These are phyloP conservation scores for Croton laevigatus DNA, from an alignment of 441 rosid species.

Conservation along the genomic window DNA sequence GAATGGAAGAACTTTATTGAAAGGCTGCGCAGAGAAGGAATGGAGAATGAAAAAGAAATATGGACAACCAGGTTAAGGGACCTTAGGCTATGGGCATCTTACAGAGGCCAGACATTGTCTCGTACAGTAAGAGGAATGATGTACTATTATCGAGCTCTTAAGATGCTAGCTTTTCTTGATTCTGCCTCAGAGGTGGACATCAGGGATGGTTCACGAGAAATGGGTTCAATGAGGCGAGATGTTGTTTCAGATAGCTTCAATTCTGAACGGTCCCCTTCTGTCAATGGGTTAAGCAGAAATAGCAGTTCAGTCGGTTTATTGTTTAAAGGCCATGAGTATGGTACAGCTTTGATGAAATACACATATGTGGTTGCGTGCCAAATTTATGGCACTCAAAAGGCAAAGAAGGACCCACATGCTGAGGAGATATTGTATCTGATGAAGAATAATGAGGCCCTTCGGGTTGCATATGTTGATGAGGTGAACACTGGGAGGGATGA, in stretches of 20 bases:
- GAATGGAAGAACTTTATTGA: slow-evolving; percentile 88
- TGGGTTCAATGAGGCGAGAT: slow-evolving; percentile 53
- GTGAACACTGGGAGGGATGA: slow-evolving; percentile 48
- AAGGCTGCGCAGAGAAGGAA: slow-evolving; percentile 85
- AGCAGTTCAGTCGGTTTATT: slow-evolving; percentile 47
- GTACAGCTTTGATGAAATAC: slow-evolving; percentile 76
- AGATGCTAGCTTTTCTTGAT: slow-evolving; percentile 86
- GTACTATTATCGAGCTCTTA: slow-evolving; percentile 83
- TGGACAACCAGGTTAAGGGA: slow-evolving; percentile 67
- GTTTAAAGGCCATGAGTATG: slow-evolving; percentile 74
- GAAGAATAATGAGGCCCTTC: slow-evolving; percentile 78
- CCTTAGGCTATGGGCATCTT: slow-evolving; percentile 93
- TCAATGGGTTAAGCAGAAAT: slow-evolving; percentile 44
- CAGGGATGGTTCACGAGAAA: slow-evolving; percentile 52
- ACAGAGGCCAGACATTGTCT: slow-evolving; percentile 84
- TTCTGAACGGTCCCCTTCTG: slow-evolving; percentile 45
- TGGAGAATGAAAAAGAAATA: slow-evolving; percentile 57
- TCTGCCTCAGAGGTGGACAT: slow-evolving; percentile 82
- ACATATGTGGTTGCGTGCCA: slow-evolving; percentile 89
- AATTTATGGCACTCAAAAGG: slow-evolving; percentile 75
- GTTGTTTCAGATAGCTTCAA: slow-evolving; percentile 37
- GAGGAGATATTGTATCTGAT: slow-evolving; percentile 69
- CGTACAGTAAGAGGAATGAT: slow-evolving; percentile 95
- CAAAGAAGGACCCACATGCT: slow-evolving; percentile 65
- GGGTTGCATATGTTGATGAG: slow-evolving; percentile 93